phyloP scores from a whole-genome alignment of 805 yeast genomes.

The Starmerella powellii region DNA sequence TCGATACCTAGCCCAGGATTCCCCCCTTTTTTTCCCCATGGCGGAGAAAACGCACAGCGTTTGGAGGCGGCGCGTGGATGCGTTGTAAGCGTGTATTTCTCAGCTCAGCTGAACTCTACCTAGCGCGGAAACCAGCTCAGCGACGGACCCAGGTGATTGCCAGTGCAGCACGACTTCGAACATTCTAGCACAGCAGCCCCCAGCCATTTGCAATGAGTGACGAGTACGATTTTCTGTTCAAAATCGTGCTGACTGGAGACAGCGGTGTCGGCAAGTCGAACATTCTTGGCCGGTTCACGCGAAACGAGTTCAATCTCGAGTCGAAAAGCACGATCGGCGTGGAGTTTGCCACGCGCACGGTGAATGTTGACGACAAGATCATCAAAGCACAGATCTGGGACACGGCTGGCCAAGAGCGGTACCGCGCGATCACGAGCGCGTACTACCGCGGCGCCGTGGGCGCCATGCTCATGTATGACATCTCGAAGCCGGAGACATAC shows the following conservation, averaged over 20 bases:
- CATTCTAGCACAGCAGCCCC: not conserved
- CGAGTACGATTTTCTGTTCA: constrained; percentile 86
- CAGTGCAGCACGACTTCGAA: not conserved
- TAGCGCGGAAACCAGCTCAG: too few species aligned
- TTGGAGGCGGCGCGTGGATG: not conserved
- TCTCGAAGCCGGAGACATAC: constrained; percentile 82
- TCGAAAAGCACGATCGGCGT: constrained; percentile 94
- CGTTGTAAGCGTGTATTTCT: not conserved
- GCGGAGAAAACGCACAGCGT: too few species aligned
- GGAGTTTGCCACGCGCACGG: constrained; percentile 93
- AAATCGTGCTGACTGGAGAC: constrained; percentile 88
- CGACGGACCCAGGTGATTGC: too few species aligned
- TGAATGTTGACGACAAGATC: constrained; percentile 88
- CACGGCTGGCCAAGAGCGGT: constrained; percentile 98
- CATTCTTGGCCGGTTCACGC: constrained; percentile 80
- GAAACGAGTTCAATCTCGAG: constrained; percentile 91
- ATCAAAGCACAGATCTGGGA: constrained; percentile 98
- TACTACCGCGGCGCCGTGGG: constrained; percentile 98
- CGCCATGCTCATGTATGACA: constrained; percentile 89
- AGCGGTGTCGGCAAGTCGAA: constrained; percentile 96
- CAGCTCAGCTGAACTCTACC: too few species aligned
- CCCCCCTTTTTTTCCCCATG: too few species aligned
- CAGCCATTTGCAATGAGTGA: constrained; percentile 35
- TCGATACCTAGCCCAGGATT: too few species aligned
- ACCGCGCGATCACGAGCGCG: constrained; percentile 94